phyloP scores from a whole-genome alignment of 345 rosid species.

The Reutealis trisperma region DNA sequence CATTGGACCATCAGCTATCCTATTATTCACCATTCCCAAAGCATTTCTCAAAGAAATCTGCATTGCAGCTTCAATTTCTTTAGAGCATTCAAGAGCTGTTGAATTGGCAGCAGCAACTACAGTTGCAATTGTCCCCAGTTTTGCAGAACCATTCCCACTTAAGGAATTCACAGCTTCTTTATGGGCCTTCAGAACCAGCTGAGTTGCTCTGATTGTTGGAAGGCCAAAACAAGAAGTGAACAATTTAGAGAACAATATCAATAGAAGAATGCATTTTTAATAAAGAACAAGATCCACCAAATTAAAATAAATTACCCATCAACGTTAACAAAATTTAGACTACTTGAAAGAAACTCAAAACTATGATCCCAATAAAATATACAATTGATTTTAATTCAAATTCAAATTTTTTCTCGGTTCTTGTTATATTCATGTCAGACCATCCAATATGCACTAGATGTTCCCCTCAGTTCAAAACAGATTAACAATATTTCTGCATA shows the following conservation, averaged over 20 bases:
- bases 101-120: slow-evolving; percentile 99
- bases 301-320: neutral
- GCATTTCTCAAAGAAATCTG: slow-evolving; percentile 94
- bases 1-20: slow-evolving; percentile 75
- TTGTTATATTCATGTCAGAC: neutral
- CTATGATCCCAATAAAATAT: neutral
- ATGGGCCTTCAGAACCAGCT: slow-evolving; percentile 90
- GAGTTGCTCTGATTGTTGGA: slow-evolving; percentile 67
- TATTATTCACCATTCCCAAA: slow-evolving; percentile 59
- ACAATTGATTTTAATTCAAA: neutral
- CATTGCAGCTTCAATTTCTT: slow-evolving; percentile 98
- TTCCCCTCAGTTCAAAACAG: neutral
- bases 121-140: slow-evolving; percentile 87
- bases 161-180: slow-evolving; percentile 94
- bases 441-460: neutral
- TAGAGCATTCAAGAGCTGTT: slow-evolving; percentile 88
- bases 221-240: slow-evolving; percentile 8
- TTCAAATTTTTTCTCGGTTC: neutral
- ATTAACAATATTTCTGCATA: neutral
- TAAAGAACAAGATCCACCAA: neutral
- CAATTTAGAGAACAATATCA: neutral
- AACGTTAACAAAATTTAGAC: neutral
- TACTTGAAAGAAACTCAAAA: neutral
- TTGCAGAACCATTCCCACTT: slow-evolving; percentile 86
- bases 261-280: neutral